Evolutionary conservation across 805 yeast genomes (phyloP), one percentile per base, ranked within the genome.

Genomic region (Sugiyamaella floridensis): DNA sequence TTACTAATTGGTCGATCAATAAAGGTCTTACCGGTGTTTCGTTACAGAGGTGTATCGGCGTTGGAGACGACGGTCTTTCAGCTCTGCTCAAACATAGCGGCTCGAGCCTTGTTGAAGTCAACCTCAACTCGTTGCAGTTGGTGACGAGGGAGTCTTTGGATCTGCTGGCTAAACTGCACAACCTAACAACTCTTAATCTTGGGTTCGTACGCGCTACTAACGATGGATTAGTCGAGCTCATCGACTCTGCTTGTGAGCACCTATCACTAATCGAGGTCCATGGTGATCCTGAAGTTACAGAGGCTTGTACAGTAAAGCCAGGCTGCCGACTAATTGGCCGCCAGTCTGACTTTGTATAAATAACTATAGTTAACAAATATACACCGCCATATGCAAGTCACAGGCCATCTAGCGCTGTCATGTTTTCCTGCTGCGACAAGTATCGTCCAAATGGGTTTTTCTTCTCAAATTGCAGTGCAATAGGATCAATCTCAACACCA

Each of bases 161-260:
- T 19, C 42, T 53, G 14, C 49, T 70, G 12, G 60, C 54, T 16
- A 55, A 65, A 12, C 72, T 81, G 44, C 86, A 89, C 1, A 75
- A 82, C 28, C 69, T 92, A 43, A 80, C 88, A 0, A 76, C 80
- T 34, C 60, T 87, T 15, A 93, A 92, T 65, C 63, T 82, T 12
- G 95, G 97, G 0, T 92, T 92, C 68, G 86, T 89, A 2, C 73
- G 95, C 41, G 73, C 81, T 18, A 77, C 88, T 11, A 89, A 89
- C 63, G 88, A 92, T 66, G 76, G 74, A 16, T 76, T 81, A 0
- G 65, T 90, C n/a, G 78, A 77, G 22, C 62, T 76, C 28, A 59
- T 89, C 18, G 76, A 85, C 2, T 68, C 75, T 26, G 74, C 77
- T 10, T 86, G 93, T 56, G 77, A 82, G 0, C 78, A 78, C 46